Base-by-base conservation (phyloP, 2,329 filamentous ascomycete genomes). In the Stemphylium beticola region DNA sequence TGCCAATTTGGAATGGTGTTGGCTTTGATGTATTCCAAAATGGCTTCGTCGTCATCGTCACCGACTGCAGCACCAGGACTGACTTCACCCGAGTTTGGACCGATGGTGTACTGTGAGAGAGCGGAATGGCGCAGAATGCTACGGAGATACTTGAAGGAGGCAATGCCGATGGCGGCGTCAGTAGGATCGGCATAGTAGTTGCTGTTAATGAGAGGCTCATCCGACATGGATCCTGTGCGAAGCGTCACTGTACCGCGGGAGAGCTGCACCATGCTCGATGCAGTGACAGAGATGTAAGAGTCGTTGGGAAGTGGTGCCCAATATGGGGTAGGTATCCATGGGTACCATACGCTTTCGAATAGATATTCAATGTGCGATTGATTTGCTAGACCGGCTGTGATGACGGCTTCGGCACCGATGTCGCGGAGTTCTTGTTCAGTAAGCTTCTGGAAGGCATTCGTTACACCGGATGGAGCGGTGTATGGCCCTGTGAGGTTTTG, bases 211-310 rank as follows among this genome's bases (percentile, higher is more conserved):
- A 72, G 42, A 0, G 77, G 76, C 0, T 56, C 52, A 38, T 73
- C 72, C 0, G 55, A 42, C 24, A 68, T 73, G 41, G 71, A 64
- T 4, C 63, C 36, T 2, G 65, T 72, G 2, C 59, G 46, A 6
- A 78, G 69, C 0, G 68, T 69, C 7, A 79, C 63, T 8, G 61
- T 76, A 8, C 76, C 76, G 2, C 73, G 71, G 0, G 75, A 78
- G 1, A 74, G 57, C 1, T 58, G 61, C 2, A 60, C 61, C 57
- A 64, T 60, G 44, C 56, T 64, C 2, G 55, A 57, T 10, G 72
- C 71, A 1, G 69, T 73, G 14, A 74, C 40, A 1, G 64, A 70
- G n/a, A 74, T 68, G 59, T 73, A 74, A 1, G 69, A 73, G n/a
- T 68, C 62, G 37, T 73, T 69, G 1, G 57, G 41, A 4, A 61